These are phyloP conservation scores for Zymoseptoria ardabiliae DNA, from an alignment of 2,329 filamentous ascomycete genomes.

Conservation along the genomic window DNA sequence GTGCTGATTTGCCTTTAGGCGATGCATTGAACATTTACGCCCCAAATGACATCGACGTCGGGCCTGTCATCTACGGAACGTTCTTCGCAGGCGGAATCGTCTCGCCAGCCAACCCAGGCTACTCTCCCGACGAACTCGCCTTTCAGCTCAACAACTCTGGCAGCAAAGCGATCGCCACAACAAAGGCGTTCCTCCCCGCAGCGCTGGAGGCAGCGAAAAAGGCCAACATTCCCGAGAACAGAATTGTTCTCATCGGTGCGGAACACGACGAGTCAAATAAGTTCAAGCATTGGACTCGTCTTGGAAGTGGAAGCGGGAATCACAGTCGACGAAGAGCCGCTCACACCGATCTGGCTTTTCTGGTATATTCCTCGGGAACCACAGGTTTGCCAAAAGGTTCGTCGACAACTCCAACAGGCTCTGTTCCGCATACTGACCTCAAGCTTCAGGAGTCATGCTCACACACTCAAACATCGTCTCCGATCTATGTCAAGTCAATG, in stretches of 20 bases:
- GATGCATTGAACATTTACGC: constrained; percentile 78
- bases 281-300: constrained; percentile 64
- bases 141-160: constrained; percentile 75
- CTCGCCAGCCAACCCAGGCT: constrained; percentile 82
- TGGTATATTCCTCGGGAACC: constrained; percentile 85
- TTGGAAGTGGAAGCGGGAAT: constrained; percentile 54
- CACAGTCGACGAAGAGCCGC: constrained; percentile 55
- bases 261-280: constrained; percentile 49
- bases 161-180: constrained; percentile 68
- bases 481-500: constrained; percentile 49
- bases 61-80: constrained; percentile 55
- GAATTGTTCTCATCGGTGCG: constrained; percentile 70
- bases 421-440: background rate
- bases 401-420: background rate
- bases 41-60: constrained; percentile 74
- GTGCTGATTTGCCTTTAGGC: background rate
- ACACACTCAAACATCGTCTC: constrained; percentile 75
- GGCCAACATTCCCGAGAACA: constrained; percentile 60
- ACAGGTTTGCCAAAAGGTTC: constrained; percentile 71
- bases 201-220: constrained; percentile 61
- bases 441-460: constrained; percentile 64
- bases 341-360: constrained; percentile 64
- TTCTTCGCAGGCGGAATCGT: constrained; percentile 77
- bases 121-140: constrained; percentile 74
- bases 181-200: constrained; percentile 55